These are phyloP conservation scores for Pichia sp. DNA, from an alignment of 1,139 yeast genomes.

Conservation along the genomic window DNA sequence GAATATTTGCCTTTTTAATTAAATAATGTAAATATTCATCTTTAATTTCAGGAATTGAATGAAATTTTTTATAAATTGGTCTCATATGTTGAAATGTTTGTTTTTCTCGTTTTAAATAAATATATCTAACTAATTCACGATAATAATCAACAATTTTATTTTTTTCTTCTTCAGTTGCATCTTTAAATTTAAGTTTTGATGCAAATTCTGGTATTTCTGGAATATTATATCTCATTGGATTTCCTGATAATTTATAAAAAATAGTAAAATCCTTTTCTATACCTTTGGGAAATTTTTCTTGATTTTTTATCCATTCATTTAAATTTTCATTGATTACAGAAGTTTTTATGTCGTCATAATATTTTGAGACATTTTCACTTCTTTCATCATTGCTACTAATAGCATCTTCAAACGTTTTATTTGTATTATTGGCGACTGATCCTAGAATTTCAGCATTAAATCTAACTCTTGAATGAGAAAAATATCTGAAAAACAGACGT, in stretches of 20 bases:
- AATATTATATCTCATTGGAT: conserved; percentile 6
- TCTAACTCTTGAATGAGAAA: too few species aligned
- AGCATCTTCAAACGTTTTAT: neutral
- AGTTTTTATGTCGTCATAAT: too few species aligned
- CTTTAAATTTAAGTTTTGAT: neutral
- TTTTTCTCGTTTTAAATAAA: conserved; percentile 7
- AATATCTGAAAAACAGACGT: too few species aligned
- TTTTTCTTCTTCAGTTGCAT: neutral
- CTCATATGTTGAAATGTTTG: neutral
- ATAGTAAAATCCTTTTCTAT: neutral
- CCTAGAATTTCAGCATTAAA: too few species aligned
- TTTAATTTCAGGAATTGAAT: conserved; percentile 2
- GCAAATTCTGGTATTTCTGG: conserved; percentile 5
- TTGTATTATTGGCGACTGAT: neutral
- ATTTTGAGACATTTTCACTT: too few species aligned
- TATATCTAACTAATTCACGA: conserved; percentile 3
- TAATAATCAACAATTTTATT: neutral
- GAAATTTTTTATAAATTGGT: conserved; percentile 2
- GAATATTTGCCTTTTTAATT: conserved; percentile 5
- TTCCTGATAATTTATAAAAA: conserved; percentile 1
- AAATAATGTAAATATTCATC: conserved; percentile 4
- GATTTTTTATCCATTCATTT: conserved; percentile 3
- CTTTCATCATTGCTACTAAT: too few species aligned
- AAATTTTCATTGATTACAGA: conserved; percentile 1
- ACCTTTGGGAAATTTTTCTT: neutral